A percentile compares a stretch with the other conserved stretches of the same genome.
These are phyloP conservation scores for Bipolaris oryzae DNA, from an alignment of 2,329 filamentous ascomycete species.

Conservation along the genomic window DNA sequence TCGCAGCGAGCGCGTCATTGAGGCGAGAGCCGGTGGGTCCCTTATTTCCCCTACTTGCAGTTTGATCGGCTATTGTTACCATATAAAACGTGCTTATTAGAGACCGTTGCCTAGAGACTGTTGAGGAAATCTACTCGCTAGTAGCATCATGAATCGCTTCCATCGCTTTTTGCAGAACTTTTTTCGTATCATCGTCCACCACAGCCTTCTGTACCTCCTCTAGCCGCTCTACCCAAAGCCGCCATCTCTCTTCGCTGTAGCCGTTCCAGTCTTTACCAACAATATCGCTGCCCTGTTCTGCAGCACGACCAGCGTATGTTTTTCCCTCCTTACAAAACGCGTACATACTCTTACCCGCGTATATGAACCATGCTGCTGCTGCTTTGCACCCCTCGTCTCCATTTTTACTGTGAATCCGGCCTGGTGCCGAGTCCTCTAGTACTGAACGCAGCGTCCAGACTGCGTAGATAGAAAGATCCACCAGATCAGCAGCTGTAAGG, in stretches of 20 bases:
- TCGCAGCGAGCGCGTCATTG: too few species aligned
- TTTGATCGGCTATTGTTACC: too few species aligned
- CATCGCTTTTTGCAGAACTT: conserved; percentile 5
- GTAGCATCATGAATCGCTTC: conserved; percentile 29
- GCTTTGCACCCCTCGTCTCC: conserved; percentile 1
- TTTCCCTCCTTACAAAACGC: background rate
- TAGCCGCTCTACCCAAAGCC: background rate
- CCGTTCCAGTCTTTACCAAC: background rate
- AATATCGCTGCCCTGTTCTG: background rate
- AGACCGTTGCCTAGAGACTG: too few species aligned
- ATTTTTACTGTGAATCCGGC: background rate
- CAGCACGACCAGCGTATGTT: background rate
- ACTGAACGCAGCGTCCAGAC: background rate
- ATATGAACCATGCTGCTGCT: conserved; percentile 1
- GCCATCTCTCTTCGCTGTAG: background rate
- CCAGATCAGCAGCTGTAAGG: conserved; percentile 1
- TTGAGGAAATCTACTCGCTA: conserved; percentile 18
- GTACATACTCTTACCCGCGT: background rate
- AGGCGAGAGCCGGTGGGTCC: too few species aligned
- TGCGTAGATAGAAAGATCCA: background rate
- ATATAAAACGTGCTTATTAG: too few species aligned
- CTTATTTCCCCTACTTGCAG: too few species aligned
- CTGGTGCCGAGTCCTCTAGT: background rate
- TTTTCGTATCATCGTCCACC: background rate
- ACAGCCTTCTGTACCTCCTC: background rate